Evolutionary conservation across 208 protist species (phyloP).

Genomic region (Acanthamoeba quina): DNA sequence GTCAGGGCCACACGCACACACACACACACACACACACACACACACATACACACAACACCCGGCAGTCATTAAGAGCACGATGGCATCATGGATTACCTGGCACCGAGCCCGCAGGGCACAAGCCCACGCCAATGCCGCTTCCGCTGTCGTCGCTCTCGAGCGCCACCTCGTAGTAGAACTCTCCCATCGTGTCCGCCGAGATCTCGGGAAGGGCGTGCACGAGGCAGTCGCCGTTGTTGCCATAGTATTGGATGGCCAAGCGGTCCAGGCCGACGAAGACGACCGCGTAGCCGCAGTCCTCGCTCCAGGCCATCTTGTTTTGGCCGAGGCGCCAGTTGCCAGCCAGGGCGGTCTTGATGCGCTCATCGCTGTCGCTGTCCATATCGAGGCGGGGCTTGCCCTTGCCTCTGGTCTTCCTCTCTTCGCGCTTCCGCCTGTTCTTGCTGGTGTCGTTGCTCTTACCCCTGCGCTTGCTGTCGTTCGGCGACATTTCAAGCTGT

Average conservation of each 20-base stretch:
- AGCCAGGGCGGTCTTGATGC: not conserved
- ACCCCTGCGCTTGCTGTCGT: not conserved
- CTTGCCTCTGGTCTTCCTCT: not conserved
- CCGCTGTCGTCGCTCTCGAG: constrained; percentile 34
- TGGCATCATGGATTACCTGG: not conserved
- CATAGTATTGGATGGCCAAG: constrained; percentile 39
- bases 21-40: not conserved
- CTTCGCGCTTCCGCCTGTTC: constrained; percentile 1
- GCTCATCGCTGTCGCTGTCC: constrained; percentile 17
- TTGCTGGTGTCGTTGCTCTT: not conserved
- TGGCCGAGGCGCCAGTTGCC: not conserved
- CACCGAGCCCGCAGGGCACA: not conserved
- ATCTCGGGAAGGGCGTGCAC: constrained; percentile 44
- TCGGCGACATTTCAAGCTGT: not conserved
- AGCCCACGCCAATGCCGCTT: constrained; percentile 33
- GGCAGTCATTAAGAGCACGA: not conserved
- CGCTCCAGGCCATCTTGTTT: constrained; percentile 28
- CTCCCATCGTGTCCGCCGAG: not conserved
- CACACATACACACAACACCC: too few species aligned
- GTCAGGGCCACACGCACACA: not conserved
- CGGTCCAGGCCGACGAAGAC: constrained; percentile 38
- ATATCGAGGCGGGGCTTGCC: not conserved
- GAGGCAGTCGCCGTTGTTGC: constrained; percentile 31
- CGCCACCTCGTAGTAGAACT: constrained; percentile 18
- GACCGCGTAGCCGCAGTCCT: constrained; percentile 18